Conservation (phyloP, 1,284 basidiomycete species). For the Malassezia japonica region DNA sequence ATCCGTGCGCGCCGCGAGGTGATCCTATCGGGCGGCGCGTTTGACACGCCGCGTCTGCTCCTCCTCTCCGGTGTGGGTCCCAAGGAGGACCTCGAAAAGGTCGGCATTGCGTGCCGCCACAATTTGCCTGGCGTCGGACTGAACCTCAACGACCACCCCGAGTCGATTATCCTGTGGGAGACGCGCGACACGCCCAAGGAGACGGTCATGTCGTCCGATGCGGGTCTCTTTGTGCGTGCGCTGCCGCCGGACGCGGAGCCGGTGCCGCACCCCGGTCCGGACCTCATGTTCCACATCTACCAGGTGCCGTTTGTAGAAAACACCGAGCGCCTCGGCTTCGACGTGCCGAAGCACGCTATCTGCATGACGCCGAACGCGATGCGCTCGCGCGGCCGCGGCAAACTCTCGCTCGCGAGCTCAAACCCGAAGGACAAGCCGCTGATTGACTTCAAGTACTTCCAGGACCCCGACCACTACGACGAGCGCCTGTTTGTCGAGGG, state of each 20-base stretch:
- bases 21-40: constrained; percentile 45
- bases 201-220: constrained; percentile 49
- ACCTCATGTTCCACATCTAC: constrained; percentile 49
- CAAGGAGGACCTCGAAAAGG: constrained; percentile 48
- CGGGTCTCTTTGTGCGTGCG: constrained; percentile 45
- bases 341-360: constrained; percentile 45
- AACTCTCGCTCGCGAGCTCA: constrained; percentile 48
- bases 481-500: constrained; percentile 52
- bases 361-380: constrained; percentile 50
- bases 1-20: constrained; percentile 42
- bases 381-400: constrained; percentile 50
- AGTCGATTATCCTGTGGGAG: constrained; percentile 47
- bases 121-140: constrained; percentile 54
- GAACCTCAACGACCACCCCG: constrained; percentile 55
- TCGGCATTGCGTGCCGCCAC: constrained; percentile 50
- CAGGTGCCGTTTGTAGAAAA: constrained; percentile 46
- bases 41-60: constrained; percentile 53
- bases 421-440: constrained; percentile 51
- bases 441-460: constrained; percentile 54
- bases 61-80: constrained; percentile 55
- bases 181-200: constrained; percentile 44
- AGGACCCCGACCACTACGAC: constrained; percentile 52
- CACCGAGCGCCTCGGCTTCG: constrained; percentile 46
- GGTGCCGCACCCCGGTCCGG: constrained; percentile 37
- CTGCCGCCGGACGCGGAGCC: constrained; percentile 32